A percentile compares a stretch with the other conserved stretches of the same genome.
Evolutionary conservation across 768 basidiomycete genomes (phyloP).

Genomic region (Leucocoprinus sp.): DNA sequence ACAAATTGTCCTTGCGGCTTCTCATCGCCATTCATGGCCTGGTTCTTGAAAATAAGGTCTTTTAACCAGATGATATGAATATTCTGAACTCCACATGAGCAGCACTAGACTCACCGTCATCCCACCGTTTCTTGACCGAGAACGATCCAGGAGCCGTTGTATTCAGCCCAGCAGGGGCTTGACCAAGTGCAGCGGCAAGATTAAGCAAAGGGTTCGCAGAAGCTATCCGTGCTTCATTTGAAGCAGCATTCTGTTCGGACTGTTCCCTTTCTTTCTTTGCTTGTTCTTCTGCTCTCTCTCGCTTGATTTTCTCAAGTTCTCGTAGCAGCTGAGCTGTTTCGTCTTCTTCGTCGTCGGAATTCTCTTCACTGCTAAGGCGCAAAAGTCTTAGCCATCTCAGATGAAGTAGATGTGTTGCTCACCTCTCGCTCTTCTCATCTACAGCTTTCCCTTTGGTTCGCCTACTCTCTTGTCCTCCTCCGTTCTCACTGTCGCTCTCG

Average conservation of each 20-base stretch:
- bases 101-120: conserved; percentile 72
- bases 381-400: neutral
- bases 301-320: conserved; percentile 98
- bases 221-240: conserved; percentile 78
- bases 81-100: conserved; percentile 1
- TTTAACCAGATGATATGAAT: conserved; percentile 11
- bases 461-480: conserved; percentile 27
- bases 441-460: conserved; percentile 18
- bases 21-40: conserved; percentile 64
- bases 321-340: conserved; percentile 90
- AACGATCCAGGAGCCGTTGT: conserved; percentile 78
- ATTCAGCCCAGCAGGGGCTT: conserved; percentile 57
- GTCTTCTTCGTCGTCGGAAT: conserved; percentile 68
- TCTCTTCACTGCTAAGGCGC: conserved; percentile 34
- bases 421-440: conserved; percentile 49
- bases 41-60: conserved; percentile 99
- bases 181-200: conserved; percentile 83
- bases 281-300: conserved; percentile 91
- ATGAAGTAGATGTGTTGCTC: too few relatives aligned
- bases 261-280: conserved; percentile 73
- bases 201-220: conserved; percentile 84
- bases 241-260: conserved; percentile 46
- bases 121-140: conserved; percentile 90
- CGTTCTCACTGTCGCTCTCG: conserved; percentile 30
- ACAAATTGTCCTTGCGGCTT: conserved; percentile 77